Percentiles rank a stretch among this genome's conserved stretches.
Evolutionary conservation across 2,329 filamentous ascomycete species (phyloP).

Genomic region (Reticulascus tulasneorum): DNA sequence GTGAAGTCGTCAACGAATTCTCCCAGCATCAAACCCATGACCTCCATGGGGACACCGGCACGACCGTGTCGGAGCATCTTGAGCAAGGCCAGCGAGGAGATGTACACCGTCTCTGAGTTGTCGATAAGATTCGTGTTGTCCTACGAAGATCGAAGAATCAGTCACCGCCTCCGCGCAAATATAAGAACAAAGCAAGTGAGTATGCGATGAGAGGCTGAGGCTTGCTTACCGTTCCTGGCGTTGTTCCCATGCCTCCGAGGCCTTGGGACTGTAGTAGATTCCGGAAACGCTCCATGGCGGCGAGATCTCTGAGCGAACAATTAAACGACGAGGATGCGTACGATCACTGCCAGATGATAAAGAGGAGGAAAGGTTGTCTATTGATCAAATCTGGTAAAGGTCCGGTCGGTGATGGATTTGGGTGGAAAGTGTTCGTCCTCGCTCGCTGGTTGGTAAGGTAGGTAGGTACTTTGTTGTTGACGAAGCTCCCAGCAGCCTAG

Average conservation of each 20-base stretch:
- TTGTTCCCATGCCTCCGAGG: slow-evolving; percentile 59
- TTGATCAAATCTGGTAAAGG: too few relatives aligned
- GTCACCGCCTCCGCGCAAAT: too few relatives aligned
- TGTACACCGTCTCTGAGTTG: slow-evolving; percentile 99
- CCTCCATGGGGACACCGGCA: slow-evolving; percentile 98
- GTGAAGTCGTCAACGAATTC: slow-evolving; percentile 99
- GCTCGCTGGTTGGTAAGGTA: too few relatives aligned
- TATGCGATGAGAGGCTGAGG: slow-evolving; percentile 11
- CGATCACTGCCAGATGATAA: too few relatives aligned
- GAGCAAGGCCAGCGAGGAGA: slow-evolving; percentile 91
- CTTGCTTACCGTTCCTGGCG: slow-evolving; percentile 56
- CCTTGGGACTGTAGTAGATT: slow-evolving; percentile 78
- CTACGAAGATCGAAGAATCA: slow-evolving; percentile 42
- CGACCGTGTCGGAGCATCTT: slow-evolving; percentile 99
- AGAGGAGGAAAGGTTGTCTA: neutral
- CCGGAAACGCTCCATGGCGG: slow-evolving; percentile 83
- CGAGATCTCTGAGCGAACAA: neutral
- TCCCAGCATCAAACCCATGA: slow-evolving; percentile 98
- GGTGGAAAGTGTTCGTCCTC: too few relatives aligned
- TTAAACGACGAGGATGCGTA: too few relatives aligned
- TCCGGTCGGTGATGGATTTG: slow-evolving; percentile 9
- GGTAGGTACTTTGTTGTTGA: slow-evolving; percentile 19
- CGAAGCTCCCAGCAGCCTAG: slow-evolving; percentile 28
- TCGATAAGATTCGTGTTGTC: slow-evolving; percentile 91
- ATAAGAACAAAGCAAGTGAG: too few relatives aligned